Evolutionary conservation across 352 stramenopile genomes (phyloP).

Genomic region (Phytopythium aichiense): DNA sequence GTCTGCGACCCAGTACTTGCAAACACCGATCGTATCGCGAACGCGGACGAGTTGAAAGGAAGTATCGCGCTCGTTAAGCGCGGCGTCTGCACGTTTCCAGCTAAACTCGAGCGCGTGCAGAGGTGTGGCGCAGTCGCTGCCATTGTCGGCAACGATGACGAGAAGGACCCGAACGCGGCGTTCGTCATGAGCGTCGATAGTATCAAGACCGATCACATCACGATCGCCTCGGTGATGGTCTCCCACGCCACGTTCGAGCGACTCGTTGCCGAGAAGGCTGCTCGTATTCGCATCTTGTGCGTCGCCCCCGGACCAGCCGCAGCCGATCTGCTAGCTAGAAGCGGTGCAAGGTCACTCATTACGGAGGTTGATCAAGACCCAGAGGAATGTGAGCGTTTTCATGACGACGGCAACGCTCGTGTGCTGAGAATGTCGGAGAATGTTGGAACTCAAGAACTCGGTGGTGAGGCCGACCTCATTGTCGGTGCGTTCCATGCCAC

Average conservation of each 20-base stretch:
- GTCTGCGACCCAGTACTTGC: slow-evolving; percentile 45
- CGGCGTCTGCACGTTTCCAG: slow-evolving; percentile 61
- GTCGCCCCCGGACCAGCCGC: slow-evolving; percentile 17
- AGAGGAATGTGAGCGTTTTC: neutral
- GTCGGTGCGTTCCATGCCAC: slow-evolving; percentile 17
- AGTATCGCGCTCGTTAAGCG: slow-evolving; percentile 51
- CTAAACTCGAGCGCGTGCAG: slow-evolving; percentile 64
- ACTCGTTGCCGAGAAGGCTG: slow-evolving; percentile 14
- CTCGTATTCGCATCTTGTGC: slow-evolving; percentile 40
- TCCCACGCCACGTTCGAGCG: slow-evolving; percentile 36
- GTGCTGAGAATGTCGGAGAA: neutral
- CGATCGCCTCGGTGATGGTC: slow-evolving; percentile 70
- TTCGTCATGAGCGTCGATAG: slow-evolving; percentile 79
- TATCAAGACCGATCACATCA: slow-evolving; percentile 56
- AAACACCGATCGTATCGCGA: slow-evolving; percentile 29
- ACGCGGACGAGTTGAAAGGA: slow-evolving; percentile 27
- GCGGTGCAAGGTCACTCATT: neutral
- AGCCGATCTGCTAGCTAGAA: slow-evolving; percentile 1
- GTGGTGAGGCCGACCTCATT: neutral
- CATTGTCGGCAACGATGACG: slow-evolving; percentile 70
- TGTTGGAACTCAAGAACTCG: neutral
- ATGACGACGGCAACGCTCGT: neutral
- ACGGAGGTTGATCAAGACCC: neutral
- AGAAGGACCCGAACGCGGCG: slow-evolving; percentile 31
- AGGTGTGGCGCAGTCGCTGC: slow-evolving; percentile 44